Percentiles rank a stretch among this genome's conserved stretches.
Evolutionary conservation across 306 rosid species (phyloP).

Genomic region (Benincasa hispida): DNA sequence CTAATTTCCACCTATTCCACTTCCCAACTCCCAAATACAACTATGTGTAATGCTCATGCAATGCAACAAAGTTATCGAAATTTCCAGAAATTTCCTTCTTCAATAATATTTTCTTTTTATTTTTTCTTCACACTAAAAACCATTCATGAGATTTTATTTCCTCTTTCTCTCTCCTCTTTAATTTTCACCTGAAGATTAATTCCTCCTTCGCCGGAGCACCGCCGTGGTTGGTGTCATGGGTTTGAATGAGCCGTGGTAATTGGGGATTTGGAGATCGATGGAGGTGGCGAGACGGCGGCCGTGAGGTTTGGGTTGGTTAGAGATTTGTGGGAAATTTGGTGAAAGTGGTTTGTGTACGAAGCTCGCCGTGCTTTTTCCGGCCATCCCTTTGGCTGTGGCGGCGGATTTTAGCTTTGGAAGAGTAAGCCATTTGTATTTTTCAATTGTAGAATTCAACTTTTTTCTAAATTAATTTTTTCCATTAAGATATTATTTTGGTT

Average conservation of each 20-base stretch:
- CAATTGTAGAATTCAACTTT: too few relatives aligned
- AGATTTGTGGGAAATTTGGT: conserved; percentile 23
- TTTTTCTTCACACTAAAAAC: background rate
- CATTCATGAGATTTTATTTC: background rate
- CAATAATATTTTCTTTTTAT: background rate
- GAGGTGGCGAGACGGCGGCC: background rate
- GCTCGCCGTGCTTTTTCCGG: conserved; percentile 57
- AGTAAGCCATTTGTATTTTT: conserved; percentile 25
- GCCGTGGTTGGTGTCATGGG: background rate
- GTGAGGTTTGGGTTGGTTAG: background rate
- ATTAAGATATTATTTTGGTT: too few relatives aligned
- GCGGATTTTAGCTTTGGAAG: conserved; percentile 45
- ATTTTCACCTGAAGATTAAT: background rate
- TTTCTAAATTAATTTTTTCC: too few relatives aligned
- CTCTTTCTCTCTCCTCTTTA: background rate
- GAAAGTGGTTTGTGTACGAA: conserved; percentile 75
- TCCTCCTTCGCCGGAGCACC: background rate
- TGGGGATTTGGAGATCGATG: background rate
- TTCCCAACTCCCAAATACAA: background rate
- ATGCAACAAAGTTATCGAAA: background rate
- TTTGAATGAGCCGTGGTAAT: background rate
- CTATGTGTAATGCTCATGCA: background rate
- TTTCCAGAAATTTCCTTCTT: background rate
- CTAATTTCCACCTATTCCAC: background rate
- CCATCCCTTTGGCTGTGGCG: conserved; percentile 50